Evolutionary conservation across 345 rosid species (phyloP), one percentile per base, ranked within the genome.

Genomic region (Citrus hindsii): DNA sequence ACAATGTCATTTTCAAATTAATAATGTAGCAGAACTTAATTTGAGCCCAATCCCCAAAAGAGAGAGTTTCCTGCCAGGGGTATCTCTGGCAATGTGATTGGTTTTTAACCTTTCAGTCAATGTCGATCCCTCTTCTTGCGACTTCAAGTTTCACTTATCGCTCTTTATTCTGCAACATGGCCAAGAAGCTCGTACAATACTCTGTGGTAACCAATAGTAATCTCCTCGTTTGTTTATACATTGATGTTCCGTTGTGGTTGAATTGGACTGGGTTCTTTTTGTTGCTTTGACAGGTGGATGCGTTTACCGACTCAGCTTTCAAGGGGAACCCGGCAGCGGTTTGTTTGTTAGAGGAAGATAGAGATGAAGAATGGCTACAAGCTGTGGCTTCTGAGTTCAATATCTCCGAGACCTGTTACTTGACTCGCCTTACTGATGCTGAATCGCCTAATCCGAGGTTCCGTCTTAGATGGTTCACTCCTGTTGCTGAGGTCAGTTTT

Each of bases 261-360:
- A 70, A 6, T 18, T 2, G 56, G 21, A 51, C 18, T 51, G 56
- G 6, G 21, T 16, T 51, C 48, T 16, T 18, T 51, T 51, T 51
- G 19, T 24, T 25, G 35, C 67, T 22, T 63, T 38, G 2, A 9
- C 79, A 88, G 93, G 98, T 90, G 67, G 95, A 94, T 63, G 93
- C 97, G 2, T 94, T 94, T 85, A 83, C 93, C 0, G 94, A 87
- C 18, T 76, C 90, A 1, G 84, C 96, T 6, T 94, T 92, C 87
- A 87, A 86, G 84, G 96, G 98, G 5, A 94, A 91, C 78, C 98
- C 96, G 14, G 96, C 96, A 1, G 93, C 94, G 7, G 97, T 94
- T 14, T 94, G 97, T 69, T 82, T 92, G 77, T 75, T 94, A 76
- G 91, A 87, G 19, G 91, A 90, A 33, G 92, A 86, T 6, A 85